Conservation (phyloP, 371 early-diverging fungal genomes). For the Zychaea mexicana region DNA sequence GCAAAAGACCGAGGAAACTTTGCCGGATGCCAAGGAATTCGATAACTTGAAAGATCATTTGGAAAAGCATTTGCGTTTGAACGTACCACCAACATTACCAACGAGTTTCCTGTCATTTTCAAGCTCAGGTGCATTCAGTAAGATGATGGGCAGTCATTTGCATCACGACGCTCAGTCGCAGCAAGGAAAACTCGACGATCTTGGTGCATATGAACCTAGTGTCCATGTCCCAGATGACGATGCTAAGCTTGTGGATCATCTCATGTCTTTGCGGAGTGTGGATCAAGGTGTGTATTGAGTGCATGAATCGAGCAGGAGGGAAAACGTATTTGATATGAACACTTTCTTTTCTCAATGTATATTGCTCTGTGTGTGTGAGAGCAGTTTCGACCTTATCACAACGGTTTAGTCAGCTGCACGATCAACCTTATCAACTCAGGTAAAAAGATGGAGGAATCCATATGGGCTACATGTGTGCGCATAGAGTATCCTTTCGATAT, state of each 20-base stretch:
- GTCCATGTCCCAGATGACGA: conserved; percentile 53
- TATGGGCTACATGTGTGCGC: too few species aligned
- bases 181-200: conserved; percentile 49
- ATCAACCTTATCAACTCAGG: conserved; percentile 62
- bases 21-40: conserved; percentile 80
- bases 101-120: conserved; percentile 47
- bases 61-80: conserved; percentile 65
- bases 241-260: conserved; percentile 43
- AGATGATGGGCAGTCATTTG: conserved; percentile 39
- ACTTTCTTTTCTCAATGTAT: too few species aligned
- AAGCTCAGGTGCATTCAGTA: conserved; percentile 39
- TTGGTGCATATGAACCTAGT: conserved; percentile 50
- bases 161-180: conserved; percentile 27
- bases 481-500: neutral
- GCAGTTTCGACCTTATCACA: conserved; percentile 73
- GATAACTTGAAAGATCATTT: conserved; percentile 82
- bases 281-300: conserved; percentile 48
- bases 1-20: conserved; percentile 73
- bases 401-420: conserved; percentile 67
- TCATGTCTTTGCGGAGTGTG: conserved; percentile 49
- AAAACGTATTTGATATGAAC: too few species aligned
- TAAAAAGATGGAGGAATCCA: too few species aligned
- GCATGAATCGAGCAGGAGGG: too few species aligned
- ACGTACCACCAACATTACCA: conserved; percentile 39
- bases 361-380: too few species aligned